These are phyloP conservation scores for Furcasterigmium sp. DNA, from an alignment of 2,329 filamentous ascomycete genomes.

Conservation along the genomic window DNA sequence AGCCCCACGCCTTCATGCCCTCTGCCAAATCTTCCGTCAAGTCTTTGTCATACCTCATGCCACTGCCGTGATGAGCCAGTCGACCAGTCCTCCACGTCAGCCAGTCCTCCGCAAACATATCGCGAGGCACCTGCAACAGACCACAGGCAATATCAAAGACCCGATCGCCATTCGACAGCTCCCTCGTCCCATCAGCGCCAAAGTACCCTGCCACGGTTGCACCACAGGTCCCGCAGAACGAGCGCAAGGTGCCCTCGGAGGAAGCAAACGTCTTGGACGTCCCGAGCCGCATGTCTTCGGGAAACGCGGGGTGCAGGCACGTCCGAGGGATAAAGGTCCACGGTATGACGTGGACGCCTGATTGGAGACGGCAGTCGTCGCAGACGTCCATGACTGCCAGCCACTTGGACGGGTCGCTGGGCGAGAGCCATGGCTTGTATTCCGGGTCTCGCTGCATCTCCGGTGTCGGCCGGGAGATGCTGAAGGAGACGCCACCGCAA, in stretches of 20 bases:
- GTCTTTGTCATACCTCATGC: slow-evolving; percentile 26
- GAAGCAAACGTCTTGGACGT: slow-evolving; percentile 37
- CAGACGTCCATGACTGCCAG: slow-evolving; percentile 34
- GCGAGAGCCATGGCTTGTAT: slow-evolving; percentile 26
- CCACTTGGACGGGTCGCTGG: slow-evolving; percentile 34
- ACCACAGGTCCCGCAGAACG: slow-evolving; percentile 41
- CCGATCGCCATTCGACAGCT: slow-evolving; percentile 1
- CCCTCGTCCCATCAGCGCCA: slow-evolving; percentile 19
- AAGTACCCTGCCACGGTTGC: slow-evolving; percentile 29
- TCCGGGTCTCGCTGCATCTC: slow-evolving; percentile 21
- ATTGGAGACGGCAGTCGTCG: slow-evolving; percentile 36
- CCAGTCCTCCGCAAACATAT: slow-evolving; percentile 38
- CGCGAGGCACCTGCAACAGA: slow-evolving; percentile 37
- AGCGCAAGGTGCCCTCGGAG: slow-evolving; percentile 29
- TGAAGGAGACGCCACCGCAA: slow-evolving; percentile 43
- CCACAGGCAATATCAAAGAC: slow-evolving; percentile 38
- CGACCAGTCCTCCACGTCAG: slow-evolving; percentile 36
- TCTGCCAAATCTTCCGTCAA: slow-evolving; percentile 28
- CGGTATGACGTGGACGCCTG: slow-evolving; percentile 32
- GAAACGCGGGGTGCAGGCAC: slow-evolving; percentile 28
- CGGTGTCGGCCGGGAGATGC: slow-evolving; percentile 31
- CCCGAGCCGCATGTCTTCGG: slow-evolving; percentile 30
- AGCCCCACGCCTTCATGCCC: slow-evolving; percentile 32
- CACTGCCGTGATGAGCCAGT: slow-evolving; percentile 25
- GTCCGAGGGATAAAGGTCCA: slow-evolving; percentile 37